phyloP scores from a whole-genome alignment of 768 basidiomycete genomes.

The Tylopilus rubrobrunneus region DNA sequence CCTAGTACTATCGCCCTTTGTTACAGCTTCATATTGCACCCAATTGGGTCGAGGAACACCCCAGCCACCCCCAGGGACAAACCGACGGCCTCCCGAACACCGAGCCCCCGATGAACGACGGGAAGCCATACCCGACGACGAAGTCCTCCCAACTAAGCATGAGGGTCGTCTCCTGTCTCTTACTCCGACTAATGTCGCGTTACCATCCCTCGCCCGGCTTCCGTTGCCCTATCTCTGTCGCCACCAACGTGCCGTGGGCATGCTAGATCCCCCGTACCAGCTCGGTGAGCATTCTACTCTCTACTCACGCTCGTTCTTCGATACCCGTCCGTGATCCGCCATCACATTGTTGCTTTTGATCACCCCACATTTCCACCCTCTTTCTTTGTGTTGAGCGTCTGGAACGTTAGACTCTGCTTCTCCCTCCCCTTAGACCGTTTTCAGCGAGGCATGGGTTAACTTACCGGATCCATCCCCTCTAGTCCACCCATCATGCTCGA shows the following conservation, averaged over 20 bases:
- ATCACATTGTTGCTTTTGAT: not conserved
- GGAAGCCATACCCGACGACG: conserved; percentile 14
- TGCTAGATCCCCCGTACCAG: conserved; percentile 30
- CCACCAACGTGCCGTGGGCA: conserved; percentile 20
- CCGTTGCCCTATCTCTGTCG: conserved; percentile 11
- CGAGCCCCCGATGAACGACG: conserved; percentile 9
- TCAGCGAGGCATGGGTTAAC: not conserved
- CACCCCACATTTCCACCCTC: conserved; percentile 3
- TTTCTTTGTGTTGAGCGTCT: not conserved
- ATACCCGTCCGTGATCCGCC: not conserved
- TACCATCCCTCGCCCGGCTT: conserved; percentile 11
- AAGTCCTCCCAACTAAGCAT: conserved; percentile 22
- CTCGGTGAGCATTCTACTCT: conserved; percentile 22
- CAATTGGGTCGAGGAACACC: conserved; percentile 15
- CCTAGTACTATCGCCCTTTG: conserved; percentile 27
- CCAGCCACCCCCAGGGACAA: conserved; percentile 4
- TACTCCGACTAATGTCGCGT: conserved; percentile 6
- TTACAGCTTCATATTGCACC: conserved; percentile 32
- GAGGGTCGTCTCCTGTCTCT: conserved; percentile 23
- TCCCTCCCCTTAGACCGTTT: not conserved
- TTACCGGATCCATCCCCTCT: conserved; percentile 16
- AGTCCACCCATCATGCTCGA: conserved; percentile 53
- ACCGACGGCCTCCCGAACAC: conserved; percentile 5
- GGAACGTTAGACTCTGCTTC: not conserved
- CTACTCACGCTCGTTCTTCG: not conserved